Percentiles rank a stretch among this genome's conserved stretches.
Evolutionary conservation across 2,329 filamentous ascomycete genomes (phyloP).

Genomic region (Alternaria consortialis): DNA sequence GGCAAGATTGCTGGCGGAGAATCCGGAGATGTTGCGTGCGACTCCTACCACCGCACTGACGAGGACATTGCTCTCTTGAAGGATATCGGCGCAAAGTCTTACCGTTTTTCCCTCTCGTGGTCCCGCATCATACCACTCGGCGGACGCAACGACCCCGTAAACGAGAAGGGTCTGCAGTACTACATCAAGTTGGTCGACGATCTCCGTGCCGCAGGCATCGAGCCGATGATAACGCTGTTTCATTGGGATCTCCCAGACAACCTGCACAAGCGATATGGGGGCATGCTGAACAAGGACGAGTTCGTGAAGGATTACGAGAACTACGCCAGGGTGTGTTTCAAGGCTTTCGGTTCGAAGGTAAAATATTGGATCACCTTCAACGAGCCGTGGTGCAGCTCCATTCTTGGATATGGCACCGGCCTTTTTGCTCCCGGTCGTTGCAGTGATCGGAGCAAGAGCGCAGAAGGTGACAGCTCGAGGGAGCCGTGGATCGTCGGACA

Average conservation of each 20-base stretch:
- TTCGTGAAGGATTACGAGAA: conserved; percentile 82
- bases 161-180: conserved; percentile 78
- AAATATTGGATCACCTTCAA: conserved; percentile 93
- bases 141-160: conserved; percentile 81
- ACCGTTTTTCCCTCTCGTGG: conserved; percentile 87
- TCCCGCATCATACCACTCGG: conserved; percentile 86
- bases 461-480: conserved; percentile 75
- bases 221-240: conserved; percentile 82
- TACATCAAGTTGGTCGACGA: conserved; percentile 83
- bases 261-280: conserved; percentile 82
- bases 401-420: conserved; percentile 81
- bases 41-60: conserved; percentile 81
- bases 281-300: conserved; percentile 80
- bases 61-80: conserved; percentile 83
- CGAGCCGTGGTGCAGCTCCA: conserved; percentile 85
- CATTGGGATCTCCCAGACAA: conserved; percentile 88
- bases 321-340: conserved; percentile 80
- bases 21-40: conserved; percentile 80
- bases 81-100: conserved; percentile 74
- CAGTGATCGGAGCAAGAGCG: conserved; percentile 75
- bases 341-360: conserved; percentile 75
- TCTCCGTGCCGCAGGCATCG: conserved; percentile 77
- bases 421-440: conserved; percentile 84
- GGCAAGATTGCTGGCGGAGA: conserved; percentile 84
- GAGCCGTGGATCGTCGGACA: conserved; percentile 88